Percentiles rank a stretch among this genome's conserved stretches.
phyloP scores from a whole-genome alignment of 192 early-diverging fungal genomes.

The Podila epigama region DNA sequence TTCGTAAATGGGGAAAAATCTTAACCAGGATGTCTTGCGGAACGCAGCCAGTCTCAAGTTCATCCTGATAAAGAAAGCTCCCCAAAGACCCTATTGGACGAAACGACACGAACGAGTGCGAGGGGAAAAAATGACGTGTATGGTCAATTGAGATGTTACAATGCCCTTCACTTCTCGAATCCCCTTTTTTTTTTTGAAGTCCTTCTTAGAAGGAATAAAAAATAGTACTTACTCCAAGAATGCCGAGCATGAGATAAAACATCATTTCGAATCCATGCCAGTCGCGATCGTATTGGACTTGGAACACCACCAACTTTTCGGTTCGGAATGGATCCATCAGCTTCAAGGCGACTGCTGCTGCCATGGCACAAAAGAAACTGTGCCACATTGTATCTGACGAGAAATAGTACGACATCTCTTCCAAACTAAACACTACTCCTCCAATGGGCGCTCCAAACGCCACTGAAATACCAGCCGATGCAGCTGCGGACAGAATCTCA shows the following conservation, averaged over 20 bases:
- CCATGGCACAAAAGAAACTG: conserved; percentile 93
- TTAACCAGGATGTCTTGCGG: conserved; percentile 77
- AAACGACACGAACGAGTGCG: not conserved
- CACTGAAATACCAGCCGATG: conserved; percentile 92
- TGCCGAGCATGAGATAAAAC: conserved; percentile 84
- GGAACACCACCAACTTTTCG: conserved; percentile 86
- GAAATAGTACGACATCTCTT: conserved; percentile 93
- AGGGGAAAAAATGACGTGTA: not conserved
- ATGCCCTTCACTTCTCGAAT: no score
- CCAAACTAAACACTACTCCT: conserved; percentile 92
- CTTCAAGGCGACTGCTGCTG: conserved; percentile 82
- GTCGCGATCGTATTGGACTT: conserved; percentile 86
- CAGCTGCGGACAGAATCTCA: conserved; percentile 92
- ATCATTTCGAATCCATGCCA: conserved; percentile 94
- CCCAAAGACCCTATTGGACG: conserved; percentile 75
- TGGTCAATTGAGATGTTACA: no score
- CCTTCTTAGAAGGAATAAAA: not conserved
- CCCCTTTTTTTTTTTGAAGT: no score
- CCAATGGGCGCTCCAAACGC: conserved; percentile 98
- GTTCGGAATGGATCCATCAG: conserved; percentile 83
- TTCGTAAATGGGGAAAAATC: conserved; percentile 76
- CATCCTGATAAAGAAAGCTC: conserved; percentile 79
- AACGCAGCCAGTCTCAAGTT: conserved; percentile 73
- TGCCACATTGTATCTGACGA: conserved; percentile 95
- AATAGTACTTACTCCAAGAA: conserved; percentile 68